A percentile compares a stretch with the other conserved stretches of the same genome.
Evolutionary conservation across 2,329 filamentous ascomycete species (phyloP).

Genomic region (Cordyceps farinosa): DNA sequence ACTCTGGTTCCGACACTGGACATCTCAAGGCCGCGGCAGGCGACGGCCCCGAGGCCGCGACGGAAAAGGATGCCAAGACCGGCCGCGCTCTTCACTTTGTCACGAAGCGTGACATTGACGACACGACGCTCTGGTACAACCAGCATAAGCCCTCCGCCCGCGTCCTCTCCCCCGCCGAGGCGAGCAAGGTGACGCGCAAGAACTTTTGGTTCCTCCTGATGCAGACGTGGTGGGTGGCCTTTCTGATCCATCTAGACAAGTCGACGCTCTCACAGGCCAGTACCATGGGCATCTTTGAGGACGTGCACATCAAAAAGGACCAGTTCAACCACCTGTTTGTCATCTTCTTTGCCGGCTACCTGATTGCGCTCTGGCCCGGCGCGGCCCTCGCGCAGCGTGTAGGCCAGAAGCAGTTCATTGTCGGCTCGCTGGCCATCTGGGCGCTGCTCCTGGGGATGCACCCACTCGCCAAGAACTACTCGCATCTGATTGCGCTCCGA

Average conservation of each 20-base stretch:
- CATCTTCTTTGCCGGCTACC: conserved; percentile 25
- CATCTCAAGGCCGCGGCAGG: not conserved
- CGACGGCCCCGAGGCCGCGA: not conserved
- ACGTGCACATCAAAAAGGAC: conserved; percentile 23
- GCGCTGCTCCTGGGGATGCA: conserved; percentile 25
- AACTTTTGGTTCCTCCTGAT: conserved; percentile 26
- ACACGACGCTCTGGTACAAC: conserved; percentile 26
- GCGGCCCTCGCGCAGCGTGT: conserved; percentile 23
- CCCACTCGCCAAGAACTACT: conserved; percentile 23
- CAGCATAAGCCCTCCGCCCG: conserved; percentile 21
- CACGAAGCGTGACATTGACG: conserved; percentile 23
- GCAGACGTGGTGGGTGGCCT: conserved; percentile 26
- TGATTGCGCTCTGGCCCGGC: conserved; percentile 26
- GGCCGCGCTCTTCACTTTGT: conserved; percentile 16
- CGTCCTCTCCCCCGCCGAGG: conserved; percentile 16
- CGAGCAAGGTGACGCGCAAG: conserved; percentile 20
- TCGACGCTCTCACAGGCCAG: conserved; percentile 25
- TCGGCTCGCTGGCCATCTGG: conserved; percentile 24
- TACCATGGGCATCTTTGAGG: conserved; percentile 27
- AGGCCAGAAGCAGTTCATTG: conserved; percentile 26
- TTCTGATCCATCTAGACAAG: conserved; percentile 27
- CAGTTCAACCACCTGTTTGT: conserved; percentile 25
- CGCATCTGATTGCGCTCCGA: conserved; percentile 23
- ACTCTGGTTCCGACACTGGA: conserved; percentile 4
- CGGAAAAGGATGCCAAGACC: not conserved